Percentiles rank a stretch among this genome's conserved stretches.
phyloP scores from a whole-genome alignment of 371 early-diverging fungal genomes.

The Mucor piriformis region DNA sequence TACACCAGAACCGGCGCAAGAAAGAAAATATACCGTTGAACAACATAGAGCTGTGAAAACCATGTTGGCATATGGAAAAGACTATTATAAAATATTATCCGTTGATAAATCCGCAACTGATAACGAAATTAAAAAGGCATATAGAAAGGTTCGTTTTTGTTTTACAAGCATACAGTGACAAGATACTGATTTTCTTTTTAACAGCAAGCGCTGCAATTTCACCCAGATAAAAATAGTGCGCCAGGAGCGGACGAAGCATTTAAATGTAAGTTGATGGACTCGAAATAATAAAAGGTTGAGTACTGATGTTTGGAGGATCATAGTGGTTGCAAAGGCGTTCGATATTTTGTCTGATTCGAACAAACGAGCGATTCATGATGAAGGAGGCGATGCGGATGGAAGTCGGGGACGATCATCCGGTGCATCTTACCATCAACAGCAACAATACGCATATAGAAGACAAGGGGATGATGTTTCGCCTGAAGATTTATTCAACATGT shows the following conservation, averaged over 20 bases:
- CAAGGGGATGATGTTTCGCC: slow-evolving; percentile 80
- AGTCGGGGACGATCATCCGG: slow-evolving; percentile 38
- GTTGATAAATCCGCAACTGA: slow-evolving; percentile 82
- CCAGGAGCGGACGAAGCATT: slow-evolving; percentile 98
- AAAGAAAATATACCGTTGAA: slow-evolving; percentile 76
- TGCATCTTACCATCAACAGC: slow-evolving; percentile 16
- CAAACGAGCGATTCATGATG: slow-evolving; percentile 87
- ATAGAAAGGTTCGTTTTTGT: slow-evolving; percentile 75
- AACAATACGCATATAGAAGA: slow-evolving; percentile 31
- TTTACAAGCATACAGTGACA: background rate
- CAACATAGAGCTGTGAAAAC: slow-evolving; percentile 81
- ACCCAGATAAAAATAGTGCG: slow-evolving; percentile 97
- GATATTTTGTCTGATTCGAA: slow-evolving; percentile 84
- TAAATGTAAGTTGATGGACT: slow-evolving; percentile 59
- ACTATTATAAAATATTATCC: slow-evolving; percentile 91
- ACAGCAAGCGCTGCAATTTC: slow-evolving; percentile 87
- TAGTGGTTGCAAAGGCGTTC: slow-evolving; percentile 88
- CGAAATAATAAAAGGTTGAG: background rate
- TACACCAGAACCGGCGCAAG: slow-evolving; percentile 7
- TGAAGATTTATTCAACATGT: slow-evolving; percentile 92
- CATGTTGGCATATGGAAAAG: slow-evolving; percentile 71
- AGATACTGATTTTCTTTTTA: background rate
- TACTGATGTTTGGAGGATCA: background rate
- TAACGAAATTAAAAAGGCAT: slow-evolving; percentile 94
- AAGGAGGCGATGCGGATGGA: slow-evolving; percentile 72